Conservation (phyloP, 805 yeast genomes). For the Yarrowia phangngaensis region DNA sequence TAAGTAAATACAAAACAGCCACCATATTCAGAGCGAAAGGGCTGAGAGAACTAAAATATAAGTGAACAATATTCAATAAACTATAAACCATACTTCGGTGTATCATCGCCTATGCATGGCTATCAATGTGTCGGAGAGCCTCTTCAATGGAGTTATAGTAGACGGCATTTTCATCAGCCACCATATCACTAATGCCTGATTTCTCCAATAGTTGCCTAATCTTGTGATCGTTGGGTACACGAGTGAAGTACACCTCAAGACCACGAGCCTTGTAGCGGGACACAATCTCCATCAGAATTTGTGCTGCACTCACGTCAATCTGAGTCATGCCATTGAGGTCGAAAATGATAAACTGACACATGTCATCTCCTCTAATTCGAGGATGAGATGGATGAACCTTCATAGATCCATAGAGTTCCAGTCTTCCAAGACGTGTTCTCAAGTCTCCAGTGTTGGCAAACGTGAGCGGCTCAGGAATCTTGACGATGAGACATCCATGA, state of each 20-base stretch:
- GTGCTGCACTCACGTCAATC: slow-evolving; percentile 77
- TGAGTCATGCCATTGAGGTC: slow-evolving; percentile 80
- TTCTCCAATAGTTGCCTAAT: slow-evolving; percentile 50
- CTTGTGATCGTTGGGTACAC: slow-evolving; percentile 50
- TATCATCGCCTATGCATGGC: slow-evolving; percentile 27
- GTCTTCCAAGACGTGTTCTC: slow-evolving; percentile 58
- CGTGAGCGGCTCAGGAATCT: slow-evolving; percentile 82
- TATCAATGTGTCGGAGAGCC: slow-evolving; percentile 44
- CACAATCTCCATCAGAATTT: slow-evolving; percentile 61
- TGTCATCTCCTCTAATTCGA: slow-evolving; percentile 44
- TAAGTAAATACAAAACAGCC: slow-evolving; percentile 34
- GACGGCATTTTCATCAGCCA: slow-evolving; percentile 34
- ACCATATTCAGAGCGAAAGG: too few species aligned
- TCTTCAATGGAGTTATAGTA: slow-evolving; percentile 52
- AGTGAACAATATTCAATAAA: background rate
- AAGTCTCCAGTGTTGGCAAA: slow-evolving; percentile 82
- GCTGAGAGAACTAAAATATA: background rate
- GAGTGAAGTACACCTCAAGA: slow-evolving; percentile 56
- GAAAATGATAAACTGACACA: slow-evolving; percentile 58
- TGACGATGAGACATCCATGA: slow-evolving; percentile 72
- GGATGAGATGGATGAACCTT: slow-evolving; percentile 74
- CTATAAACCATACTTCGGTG: background rate
- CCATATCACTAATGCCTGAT: slow-evolving; percentile 53
- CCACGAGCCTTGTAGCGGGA: slow-evolving; percentile 50
- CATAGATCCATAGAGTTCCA: slow-evolving; percentile 74